Evolutionary conservation across 305 asterid species (phyloP).

Genomic region (Fraxinus greggii): DNA sequence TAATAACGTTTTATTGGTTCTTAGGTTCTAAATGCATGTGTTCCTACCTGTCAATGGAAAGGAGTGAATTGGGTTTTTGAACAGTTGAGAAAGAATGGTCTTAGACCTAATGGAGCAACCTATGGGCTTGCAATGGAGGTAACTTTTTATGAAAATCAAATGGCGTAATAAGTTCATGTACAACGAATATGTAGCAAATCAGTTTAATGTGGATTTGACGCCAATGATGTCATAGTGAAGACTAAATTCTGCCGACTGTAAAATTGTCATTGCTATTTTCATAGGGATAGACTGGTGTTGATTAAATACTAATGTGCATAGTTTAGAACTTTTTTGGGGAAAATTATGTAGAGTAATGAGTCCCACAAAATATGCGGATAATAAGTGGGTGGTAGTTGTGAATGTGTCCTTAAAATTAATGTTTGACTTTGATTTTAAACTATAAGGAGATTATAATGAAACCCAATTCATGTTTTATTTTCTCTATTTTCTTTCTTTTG

Average conservation of each 20-base stretch:
- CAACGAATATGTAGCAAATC: conserved; percentile 6
- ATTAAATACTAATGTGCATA: neutral
- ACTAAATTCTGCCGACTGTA: neutral
- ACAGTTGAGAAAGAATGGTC: conserved; percentile 73
- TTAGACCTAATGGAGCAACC: conserved; percentile 85
- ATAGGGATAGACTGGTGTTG: neutral
- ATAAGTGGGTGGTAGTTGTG: neutral
- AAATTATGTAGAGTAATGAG: neutral
- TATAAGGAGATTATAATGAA: neutral
- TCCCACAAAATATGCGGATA: neutral
- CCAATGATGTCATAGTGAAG: neutral
- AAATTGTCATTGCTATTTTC: neutral
- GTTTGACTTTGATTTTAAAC: neutral
- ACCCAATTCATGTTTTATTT: neutral
- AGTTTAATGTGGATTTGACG: conserved; percentile 8
- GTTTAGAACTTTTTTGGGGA: neutral
- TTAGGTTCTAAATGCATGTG: conserved; percentile 93
- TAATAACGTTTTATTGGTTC: conserved; percentile 22
- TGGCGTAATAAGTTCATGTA: conserved; percentile 10
- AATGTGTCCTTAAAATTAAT: neutral
- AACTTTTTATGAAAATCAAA: conserved; percentile 19
- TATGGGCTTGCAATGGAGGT: conserved; percentile 99
- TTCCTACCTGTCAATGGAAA: conserved; percentile 76
- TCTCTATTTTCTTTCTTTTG: conserved; percentile 3
- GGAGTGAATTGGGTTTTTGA: conserved; percentile 97